A percentile compares a stretch with the other conserved stretches of the same genome.
phyloP scores from a whole-genome alignment of 192 early-diverging fungal genomes.

The Powellomyces hirtus region DNA sequence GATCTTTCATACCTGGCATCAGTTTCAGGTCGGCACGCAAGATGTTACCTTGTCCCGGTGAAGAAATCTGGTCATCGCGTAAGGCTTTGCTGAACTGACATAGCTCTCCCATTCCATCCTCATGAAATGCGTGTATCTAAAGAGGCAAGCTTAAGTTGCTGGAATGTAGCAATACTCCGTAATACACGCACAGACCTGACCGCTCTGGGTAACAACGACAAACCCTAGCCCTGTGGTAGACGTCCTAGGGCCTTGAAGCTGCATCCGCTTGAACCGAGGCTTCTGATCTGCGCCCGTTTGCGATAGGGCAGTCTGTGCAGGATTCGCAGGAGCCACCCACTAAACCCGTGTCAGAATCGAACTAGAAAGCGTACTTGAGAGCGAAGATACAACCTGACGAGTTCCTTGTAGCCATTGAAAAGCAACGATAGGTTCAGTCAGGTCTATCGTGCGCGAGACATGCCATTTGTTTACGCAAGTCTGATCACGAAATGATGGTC shows the following conservation, averaged over 20 bases:
- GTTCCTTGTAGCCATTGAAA: not conserved
- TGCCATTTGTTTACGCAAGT: not conserved
- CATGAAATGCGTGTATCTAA: not conserved
- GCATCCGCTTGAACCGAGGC: not conserved
- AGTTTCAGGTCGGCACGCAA: not conserved
- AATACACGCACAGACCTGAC: not conserved
- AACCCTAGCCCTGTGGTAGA: not conserved
- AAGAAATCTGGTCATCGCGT: no score
- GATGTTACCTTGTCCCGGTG: not conserved
- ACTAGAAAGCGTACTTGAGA: not conserved
- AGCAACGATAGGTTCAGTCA: not conserved
- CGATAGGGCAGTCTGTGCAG: not conserved
- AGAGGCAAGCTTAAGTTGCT: not conserved
- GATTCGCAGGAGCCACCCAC: not conserved
- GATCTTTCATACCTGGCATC: not conserved
- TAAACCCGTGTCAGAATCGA: not conserved
- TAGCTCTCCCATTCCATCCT: not conserved
- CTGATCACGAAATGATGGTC: not conserved
- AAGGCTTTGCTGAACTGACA: not conserved
- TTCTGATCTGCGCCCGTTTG: not conserved
- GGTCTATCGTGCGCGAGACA: not conserved
- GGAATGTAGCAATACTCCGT: not conserved
- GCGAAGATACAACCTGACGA: not conserved
- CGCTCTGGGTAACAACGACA: not conserved
- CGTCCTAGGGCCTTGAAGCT: not conserved